Conservation (phyloP, 1,139 yeast genomes). For the Candida smagusa region DNA sequence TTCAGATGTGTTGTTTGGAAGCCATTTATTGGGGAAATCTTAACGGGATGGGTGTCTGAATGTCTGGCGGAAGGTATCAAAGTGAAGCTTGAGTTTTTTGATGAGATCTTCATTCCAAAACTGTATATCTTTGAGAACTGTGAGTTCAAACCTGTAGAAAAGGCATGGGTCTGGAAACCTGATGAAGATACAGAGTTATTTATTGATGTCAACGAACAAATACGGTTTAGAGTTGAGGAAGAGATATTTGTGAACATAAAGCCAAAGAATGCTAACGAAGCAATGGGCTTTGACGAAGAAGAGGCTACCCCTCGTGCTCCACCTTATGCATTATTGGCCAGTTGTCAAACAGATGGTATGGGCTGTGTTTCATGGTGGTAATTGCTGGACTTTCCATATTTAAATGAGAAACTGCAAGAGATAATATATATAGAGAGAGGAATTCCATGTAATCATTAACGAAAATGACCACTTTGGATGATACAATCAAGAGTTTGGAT, state of each 20-base stretch:
- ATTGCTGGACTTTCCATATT: slow-evolving; percentile 16
- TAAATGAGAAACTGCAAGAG: too few species aligned
- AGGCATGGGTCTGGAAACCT: slow-evolving; percentile 92
- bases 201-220: slow-evolving; percentile 85
- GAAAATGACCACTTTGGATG: too few species aligned
- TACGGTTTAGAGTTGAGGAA: slow-evolving; percentile 86
- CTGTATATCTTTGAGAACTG: slow-evolving; percentile 77
- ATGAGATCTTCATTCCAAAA: slow-evolving; percentile 87
- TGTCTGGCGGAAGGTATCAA: slow-evolving; percentile 85
- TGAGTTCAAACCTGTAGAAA: slow-evolving; percentile 66
- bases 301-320: slow-evolving; percentile 39
- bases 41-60: slow-evolving; percentile 90
- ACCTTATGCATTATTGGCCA: slow-evolving; percentile 81
- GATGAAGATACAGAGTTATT: slow-evolving; percentile 72
- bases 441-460: too few species aligned
- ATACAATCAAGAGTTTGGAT: too few species aligned
- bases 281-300: slow-evolving; percentile 18
- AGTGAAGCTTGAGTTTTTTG: slow-evolving; percentile 81
- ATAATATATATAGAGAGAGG: too few species aligned
- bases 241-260: slow-evolving; percentile 80
- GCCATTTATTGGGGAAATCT: slow-evolving; percentile 92
- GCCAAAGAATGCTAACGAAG: slow-evolving; percentile 64
- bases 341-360: slow-evolving; percentile 95
- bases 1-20: slow-evolving; percentile 82
- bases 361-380: slow-evolving; percentile 98